A percentile compares a stretch with the other conserved stretches of the same genome.
Conservation (phyloP, 768 basidiomycete species). For the Hygrophorus pudorinus region DNA sequence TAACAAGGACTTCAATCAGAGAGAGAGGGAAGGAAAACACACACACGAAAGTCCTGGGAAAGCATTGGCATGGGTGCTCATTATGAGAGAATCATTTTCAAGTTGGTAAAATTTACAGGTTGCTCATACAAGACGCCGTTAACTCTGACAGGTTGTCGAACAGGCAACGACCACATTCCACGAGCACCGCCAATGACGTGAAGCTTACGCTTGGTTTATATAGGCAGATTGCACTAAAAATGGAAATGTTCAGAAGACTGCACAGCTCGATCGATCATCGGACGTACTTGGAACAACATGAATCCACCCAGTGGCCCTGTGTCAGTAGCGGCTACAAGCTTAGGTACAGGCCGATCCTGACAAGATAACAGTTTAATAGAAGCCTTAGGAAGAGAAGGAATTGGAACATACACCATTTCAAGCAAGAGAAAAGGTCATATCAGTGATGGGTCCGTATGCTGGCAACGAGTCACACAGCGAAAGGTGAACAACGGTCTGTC, state of each 20-base stretch:
- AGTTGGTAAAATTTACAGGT: conserved; percentile 32
- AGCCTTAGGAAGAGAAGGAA: not conserved
- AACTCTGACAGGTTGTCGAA: conserved; percentile 58
- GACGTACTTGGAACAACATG: conserved; percentile 69
- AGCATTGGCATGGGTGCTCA: conserved; percentile 82
- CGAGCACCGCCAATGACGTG: conserved; percentile 71
- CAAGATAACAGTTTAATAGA: not conserved
- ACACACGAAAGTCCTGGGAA: conserved; percentile 76
- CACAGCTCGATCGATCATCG: conserved; percentile 1
- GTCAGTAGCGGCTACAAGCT: conserved; percentile 82
- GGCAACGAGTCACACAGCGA: conserved; percentile 64
- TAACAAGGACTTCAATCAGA: not conserved
- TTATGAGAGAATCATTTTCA: conserved; percentile 65
- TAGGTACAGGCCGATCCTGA: conserved; percentile 65
- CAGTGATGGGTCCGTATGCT: conserved; percentile 70
- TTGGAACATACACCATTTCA: conserved; percentile 52
- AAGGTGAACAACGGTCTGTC: conserved; percentile 56
- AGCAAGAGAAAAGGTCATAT: conserved; percentile 64
- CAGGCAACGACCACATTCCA: conserved; percentile 75
- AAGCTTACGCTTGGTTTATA: conserved; percentile 64
- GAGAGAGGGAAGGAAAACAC: conserved; percentile 19
- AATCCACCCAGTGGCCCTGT: conserved; percentile 68
- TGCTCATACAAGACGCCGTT: conserved; percentile 52
- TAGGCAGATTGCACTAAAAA: conserved; percentile 63
- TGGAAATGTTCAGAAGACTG: not conserved